These are phyloP conservation scores for Fusarium nelsonii DNA, from an alignment of 2,329 filamentous ascomycete species.

Conservation along the genomic window DNA sequence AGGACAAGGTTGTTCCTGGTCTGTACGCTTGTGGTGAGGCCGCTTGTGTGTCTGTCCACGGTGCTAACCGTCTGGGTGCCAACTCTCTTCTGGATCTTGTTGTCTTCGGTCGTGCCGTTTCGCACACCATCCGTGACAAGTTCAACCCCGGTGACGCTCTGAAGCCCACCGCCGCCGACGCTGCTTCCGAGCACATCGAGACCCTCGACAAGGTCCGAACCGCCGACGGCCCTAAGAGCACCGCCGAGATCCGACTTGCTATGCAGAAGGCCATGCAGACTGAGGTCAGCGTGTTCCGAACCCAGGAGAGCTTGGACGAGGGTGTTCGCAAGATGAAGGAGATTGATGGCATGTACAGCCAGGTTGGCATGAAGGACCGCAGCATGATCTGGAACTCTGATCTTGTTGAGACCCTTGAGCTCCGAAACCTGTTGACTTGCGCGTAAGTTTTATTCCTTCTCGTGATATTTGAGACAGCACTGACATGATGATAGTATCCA, in stretches of 20 bases:
- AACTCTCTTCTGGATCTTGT: conserved; percentile 98
- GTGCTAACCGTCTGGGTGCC: conserved; percentile 96
- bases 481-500: conserved; percentile 71
- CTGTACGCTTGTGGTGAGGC: conserved; percentile 97
- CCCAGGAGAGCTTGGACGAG: conserved; percentile 91
- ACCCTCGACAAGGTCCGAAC: conserved; percentile 88
- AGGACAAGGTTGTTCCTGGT: conserved; percentile 94
- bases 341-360: conserved; percentile 82
- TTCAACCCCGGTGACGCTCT: conserved; percentile 86
- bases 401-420: conserved; percentile 93
- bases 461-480: background rate
- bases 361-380: conserved; percentile 96
- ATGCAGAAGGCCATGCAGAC: conserved; percentile 99
- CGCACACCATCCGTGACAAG: conserved; percentile 96
- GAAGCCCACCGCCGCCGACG: conserved; percentile 84
- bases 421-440: conserved; percentile 96
- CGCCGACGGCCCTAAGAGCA: conserved; percentile 86
- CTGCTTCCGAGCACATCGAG: conserved; percentile 87
- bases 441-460: conserved; percentile 71
- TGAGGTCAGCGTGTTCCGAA: conserved; percentile 96
- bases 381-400: conserved; percentile 99
- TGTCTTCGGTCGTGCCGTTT: conserved; percentile 97
- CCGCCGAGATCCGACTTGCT: conserved; percentile 85
- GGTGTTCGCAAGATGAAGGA: conserved; percentile 89
- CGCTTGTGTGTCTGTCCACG: conserved; percentile 97